Evolutionary conservation across 140 eudicot genomes (phyloP), one percentile per base, ranked within the genome.

Genomic region (Ambrosia hybrid): DNA sequence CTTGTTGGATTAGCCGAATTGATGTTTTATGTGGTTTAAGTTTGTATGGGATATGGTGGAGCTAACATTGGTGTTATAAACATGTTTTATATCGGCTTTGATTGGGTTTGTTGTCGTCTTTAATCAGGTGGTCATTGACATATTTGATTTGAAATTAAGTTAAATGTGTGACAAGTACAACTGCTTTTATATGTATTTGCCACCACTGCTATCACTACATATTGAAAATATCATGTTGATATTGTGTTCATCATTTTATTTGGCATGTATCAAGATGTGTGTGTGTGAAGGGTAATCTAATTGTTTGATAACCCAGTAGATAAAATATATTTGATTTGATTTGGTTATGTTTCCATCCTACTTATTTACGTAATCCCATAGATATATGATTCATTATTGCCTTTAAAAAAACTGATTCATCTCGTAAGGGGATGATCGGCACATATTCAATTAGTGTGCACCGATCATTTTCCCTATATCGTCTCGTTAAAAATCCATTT

Each of bases 1-100:
- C 52, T 64, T 45, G 65, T 64, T 68, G 72, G 76, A 61, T 80
- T 78, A 67, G 38, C 57, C 33, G 66, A 57, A 63, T 58, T 79
- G 74, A 72, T 66, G 65, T 60, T 63, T 79, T 34, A 57, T 79
- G 65, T 49, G 41, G 62, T 66, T 73, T 71, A 58, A 73, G 59
- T 49, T 73, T 79, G 79, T 78, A 36, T 58, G 70, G 49, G 49
- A 56, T 41, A 69, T 57, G 61, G 36, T 68, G 62, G 53, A 75
- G 65, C 51, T 75, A 70, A 41, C 13, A 10, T 53, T 64, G 39
- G 21, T 71, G 77, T 57, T 78, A 16, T 36, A 55, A 71, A 33
- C 74, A 72, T 57, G 64, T 70, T 21, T 21, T 62, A 57, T 57
- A 57, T 57, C 38, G 10, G 68, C 69, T 68, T 68, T 51, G 39